A percentile compares a stretch with the other conserved stretches of the same genome.
phyloP scores from a whole-genome alignment of 805 yeast species.

The Saccharomyces paradoxus region DNA sequence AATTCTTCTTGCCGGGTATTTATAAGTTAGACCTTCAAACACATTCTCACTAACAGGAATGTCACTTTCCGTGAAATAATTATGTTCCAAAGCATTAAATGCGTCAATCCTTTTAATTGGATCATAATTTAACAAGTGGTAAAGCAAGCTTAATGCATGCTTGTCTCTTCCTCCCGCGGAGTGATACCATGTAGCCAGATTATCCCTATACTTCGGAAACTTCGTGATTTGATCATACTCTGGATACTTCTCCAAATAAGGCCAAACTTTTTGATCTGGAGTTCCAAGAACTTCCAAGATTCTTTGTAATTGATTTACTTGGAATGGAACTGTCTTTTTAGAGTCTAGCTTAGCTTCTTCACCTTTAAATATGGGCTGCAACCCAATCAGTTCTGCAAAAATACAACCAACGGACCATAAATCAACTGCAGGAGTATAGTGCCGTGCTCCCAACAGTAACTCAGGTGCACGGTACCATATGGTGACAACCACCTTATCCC shows the following conservation, averaged over 20 bases:
- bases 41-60: conserved; percentile 67
- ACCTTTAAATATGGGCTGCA: conserved; percentile 92
- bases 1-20: conserved; percentile 80
- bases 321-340: conserved; percentile 89
- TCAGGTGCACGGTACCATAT: conserved; percentile 97
- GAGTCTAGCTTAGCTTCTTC: conserved; percentile 95
- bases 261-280: conserved; percentile 76
- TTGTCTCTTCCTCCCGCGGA: conserved; percentile 69
- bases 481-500: conserved; percentile 93
- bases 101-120: conserved; percentile 78
- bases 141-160: conserved; percentile 57
- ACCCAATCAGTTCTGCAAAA: conserved; percentile 78
- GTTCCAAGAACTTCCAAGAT: conserved; percentile 91
- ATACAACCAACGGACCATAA: conserved; percentile 96
- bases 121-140: conserved; percentile 67
- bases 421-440: conserved; percentile 88
- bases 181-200: conserved; percentile 78
- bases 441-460: conserved; percentile 79
- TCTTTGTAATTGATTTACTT: conserved; percentile 82
- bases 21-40: conserved; percentile 63
- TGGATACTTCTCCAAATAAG: conserved; percentile 69
- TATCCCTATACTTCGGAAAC: conserved; percentile 47
- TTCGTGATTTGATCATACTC: conserved; percentile 62
- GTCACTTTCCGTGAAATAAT: conserved; percentile 57
- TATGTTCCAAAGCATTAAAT: conserved; percentile 62